Base-by-base conservation (phyloP, 805 yeast species). In the Saturnispora dispora region DNA sequence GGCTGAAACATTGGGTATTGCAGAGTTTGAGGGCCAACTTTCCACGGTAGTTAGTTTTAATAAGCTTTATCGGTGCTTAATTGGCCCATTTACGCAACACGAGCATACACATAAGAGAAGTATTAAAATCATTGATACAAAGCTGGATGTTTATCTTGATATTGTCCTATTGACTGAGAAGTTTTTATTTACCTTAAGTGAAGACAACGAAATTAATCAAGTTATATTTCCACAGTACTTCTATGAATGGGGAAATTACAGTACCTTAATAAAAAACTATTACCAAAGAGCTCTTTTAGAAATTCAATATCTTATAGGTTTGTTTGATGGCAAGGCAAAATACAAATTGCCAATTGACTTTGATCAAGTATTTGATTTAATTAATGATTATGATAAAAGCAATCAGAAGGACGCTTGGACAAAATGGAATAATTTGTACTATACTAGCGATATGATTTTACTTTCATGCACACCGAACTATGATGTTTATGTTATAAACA, bases 31-130 rank as follows among this genome's bases (percentile, higher is more conserved):
- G 17, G 47, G 37, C 6, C 39, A 25, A 6, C 11, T 44, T 23
- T 67, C 78, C 3, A 76, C 81, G 3, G 63, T 76, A 0, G 77
- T 75, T 43, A 83, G 95, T 57, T 69, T 85, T 22, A 69, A 71
- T 46, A 83, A 88, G 0, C 60, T 88, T 17, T 73, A 76, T 57
- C 80, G 78, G 54, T 83, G 85, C 8, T 67, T 87, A 45, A 78
- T 73, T 55, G 90, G 88, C 2, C 91, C 95, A 0, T 63, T 88
- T 22, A 62, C 70, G 8, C 63, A 74, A 23, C 64, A 61, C 2
- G 67, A 74, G 2, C 67, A 63, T 2, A 76, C 73, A 5, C 77
- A 75, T 10, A 65, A 71, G 3, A 82, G 78, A 58, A 78, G 84
- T 0, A 81, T 88, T 37, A 71, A 74, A 53, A 63, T 78, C 3